These are phyloP conservation scores for Sonneratia alba DNA, from an alignment of 345 rosid species.

Conservation along the genomic window DNA sequence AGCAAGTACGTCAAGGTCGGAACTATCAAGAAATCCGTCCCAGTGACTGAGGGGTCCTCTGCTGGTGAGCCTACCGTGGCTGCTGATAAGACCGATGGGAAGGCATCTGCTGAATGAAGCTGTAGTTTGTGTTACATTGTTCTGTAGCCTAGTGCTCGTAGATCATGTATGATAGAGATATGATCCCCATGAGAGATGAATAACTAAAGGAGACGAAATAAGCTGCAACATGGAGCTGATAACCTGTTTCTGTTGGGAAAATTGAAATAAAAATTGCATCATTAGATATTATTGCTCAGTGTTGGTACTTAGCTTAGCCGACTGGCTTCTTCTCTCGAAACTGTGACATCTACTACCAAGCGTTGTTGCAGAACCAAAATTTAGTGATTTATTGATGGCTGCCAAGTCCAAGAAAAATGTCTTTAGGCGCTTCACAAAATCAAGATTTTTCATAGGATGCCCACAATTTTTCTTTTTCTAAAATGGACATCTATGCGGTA, in stretches of 20 bases:
- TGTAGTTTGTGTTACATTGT: background rate
- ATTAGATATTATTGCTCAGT: background rate
- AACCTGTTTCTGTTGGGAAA: background rate
- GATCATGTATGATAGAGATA: background rate
- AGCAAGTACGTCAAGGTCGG: constrained; percentile 93
- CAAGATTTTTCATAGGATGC: background rate
- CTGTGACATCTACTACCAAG: background rate
- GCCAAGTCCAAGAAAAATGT: background rate
- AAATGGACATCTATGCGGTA: background rate
- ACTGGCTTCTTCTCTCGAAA: too few species aligned
- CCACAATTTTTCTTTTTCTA: background rate
- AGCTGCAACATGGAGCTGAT: background rate
- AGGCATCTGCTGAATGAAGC: background rate
- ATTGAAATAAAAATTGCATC: background rate
- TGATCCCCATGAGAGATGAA: background rate
- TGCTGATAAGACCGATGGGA: constrained; percentile 17
- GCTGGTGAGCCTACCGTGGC: constrained; percentile 33
- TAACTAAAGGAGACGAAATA: background rate
- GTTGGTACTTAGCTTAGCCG: too few species aligned
- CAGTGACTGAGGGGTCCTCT: constrained; percentile 35
- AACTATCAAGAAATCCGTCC: constrained; percentile 39
- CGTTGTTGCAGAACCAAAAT: background rate
- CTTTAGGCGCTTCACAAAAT: background rate
- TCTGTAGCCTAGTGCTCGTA: background rate
- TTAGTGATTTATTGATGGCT: background rate